phyloP scores from a whole-genome alignment of 306 rosid species.

The Fragaria iinumae region DNA sequence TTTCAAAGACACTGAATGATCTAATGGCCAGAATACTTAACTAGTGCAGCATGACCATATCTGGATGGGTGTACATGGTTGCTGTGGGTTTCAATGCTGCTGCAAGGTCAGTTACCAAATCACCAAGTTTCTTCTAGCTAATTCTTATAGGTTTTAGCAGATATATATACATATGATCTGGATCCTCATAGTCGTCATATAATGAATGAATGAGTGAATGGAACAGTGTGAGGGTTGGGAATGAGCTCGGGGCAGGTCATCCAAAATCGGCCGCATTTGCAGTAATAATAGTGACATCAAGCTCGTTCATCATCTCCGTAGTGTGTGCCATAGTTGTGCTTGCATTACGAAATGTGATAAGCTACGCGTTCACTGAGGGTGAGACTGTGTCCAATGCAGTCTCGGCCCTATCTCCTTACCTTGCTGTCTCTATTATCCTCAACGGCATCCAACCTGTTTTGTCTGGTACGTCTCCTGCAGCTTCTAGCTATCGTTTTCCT shows the following conservation, averaged over 20 bases:
- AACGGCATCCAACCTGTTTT: conserved; percentile 56
- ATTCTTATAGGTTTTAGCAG: neutral
- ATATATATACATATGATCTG: neutral
- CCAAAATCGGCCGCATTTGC: conserved; percentile 49
- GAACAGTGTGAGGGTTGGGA: conserved; percentile 51
- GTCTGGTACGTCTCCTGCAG: conserved; percentile 27
- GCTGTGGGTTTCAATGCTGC: conserved; percentile 61
- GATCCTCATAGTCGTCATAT: neutral
- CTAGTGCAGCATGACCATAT: conserved; percentile 40
- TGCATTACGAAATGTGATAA: conserved; percentile 29
- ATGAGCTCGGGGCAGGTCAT: conserved; percentile 59
- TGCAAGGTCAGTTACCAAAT: conserved; percentile 37
- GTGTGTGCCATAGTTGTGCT: conserved; percentile 34
- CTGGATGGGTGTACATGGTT: conserved; percentile 44
- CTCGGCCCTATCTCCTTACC: conserved; percentile 41
- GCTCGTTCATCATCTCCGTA: conserved; percentile 33
- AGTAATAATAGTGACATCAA: conserved; percentile 31
- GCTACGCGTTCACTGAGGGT: conserved; percentile 44
- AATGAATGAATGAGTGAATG: neutral
- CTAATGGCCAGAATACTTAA: neutral
- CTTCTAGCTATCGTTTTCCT: neutral
- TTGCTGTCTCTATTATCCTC: conserved; percentile 38
- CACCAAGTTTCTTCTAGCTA: neutral
- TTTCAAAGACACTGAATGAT: too few species aligned
- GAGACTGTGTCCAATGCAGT: conserved; percentile 43